Conservation (phyloP, 2,329 filamentous ascomycete species). For the Neofusicoccum sp. region DNA sequence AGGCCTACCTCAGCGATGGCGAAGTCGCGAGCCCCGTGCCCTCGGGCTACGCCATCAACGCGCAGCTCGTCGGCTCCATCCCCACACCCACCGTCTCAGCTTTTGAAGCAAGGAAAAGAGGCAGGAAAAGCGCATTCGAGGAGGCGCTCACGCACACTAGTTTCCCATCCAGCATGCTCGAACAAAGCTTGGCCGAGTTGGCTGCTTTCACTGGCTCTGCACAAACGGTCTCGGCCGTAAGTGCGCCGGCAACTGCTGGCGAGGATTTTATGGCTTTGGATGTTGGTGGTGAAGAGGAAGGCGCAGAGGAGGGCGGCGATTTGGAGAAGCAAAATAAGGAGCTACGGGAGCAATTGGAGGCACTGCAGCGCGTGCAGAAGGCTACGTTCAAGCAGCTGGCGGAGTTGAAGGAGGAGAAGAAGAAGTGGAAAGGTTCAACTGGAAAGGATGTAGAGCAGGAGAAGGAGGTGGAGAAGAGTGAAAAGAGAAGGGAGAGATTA, state of each 20-base stretch:
- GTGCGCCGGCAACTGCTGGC: conserved; percentile 13
- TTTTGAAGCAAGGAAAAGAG: conserved; percentile 22
- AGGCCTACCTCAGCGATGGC: conserved; percentile 31
- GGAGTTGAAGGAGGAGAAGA: conserved; percentile 42
- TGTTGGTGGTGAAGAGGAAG: neutral
- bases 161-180: conserved; percentile 43
- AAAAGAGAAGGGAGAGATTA: neutral
- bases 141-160: conserved; percentile 43
- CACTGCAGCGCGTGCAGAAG: conserved; percentile 45
- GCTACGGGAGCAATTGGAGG: conserved; percentile 40
- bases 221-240: conserved; percentile 8
- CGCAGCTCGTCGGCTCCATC: conserved; percentile 54
- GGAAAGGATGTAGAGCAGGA: conserved; percentile 18
- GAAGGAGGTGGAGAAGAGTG: neutral
- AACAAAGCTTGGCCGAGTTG: conserved; percentile 36
- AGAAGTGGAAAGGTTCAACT: conserved; percentile 34
- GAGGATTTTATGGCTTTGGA: conserved; percentile 41
- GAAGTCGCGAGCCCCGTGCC: conserved; percentile 39
- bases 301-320: neutral
- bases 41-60: conserved; percentile 63
- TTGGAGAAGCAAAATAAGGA: conserved; percentile 24
- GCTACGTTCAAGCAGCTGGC: conserved; percentile 46
- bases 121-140: conserved; percentile 34
- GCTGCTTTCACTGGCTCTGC: conserved; percentile 26
- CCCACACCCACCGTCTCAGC: conserved; percentile 31